Percentiles rank a stretch among this genome's conserved stretches.
phyloP scores from a whole-genome alignment of 1,284 basidiomycete species.

The Fomitopsis palustris region DNA sequence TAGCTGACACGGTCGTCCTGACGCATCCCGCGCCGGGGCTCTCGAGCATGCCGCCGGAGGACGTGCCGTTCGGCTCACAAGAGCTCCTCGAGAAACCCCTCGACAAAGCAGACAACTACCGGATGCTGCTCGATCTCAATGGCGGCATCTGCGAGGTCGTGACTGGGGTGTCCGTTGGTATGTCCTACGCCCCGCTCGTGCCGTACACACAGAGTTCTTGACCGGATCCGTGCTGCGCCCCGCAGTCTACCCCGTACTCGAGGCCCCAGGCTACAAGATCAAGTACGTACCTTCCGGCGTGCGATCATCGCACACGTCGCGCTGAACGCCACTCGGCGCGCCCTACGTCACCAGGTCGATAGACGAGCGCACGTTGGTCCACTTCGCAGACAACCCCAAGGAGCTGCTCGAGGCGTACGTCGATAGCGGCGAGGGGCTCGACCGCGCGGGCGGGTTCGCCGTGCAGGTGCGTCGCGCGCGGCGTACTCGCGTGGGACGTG shows the following conservation, averaged over 20 bases:
- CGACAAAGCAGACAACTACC: slow-evolving; percentile 79
- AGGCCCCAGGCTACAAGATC: slow-evolving; percentile 83
- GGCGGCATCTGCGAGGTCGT: slow-evolving; percentile 88
- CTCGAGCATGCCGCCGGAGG: slow-evolving; percentile 45
- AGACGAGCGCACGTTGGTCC: slow-evolving; percentile 78
- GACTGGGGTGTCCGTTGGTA: slow-evolving; percentile 82
- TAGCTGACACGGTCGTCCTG: slow-evolving; percentile 90
- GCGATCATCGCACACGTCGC: background rate
- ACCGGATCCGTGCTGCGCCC: background rate
- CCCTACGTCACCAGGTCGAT: slow-evolving; percentile 57
- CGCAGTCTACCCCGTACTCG: slow-evolving; percentile 78
- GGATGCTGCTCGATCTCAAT: slow-evolving; percentile 87
- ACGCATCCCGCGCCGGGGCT: slow-evolving; percentile 67
- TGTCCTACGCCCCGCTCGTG: slow-evolving; percentile 18
- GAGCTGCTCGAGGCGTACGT: slow-evolving; percentile 81
- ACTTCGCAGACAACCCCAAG: slow-evolving; percentile 72
- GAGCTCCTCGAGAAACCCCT: slow-evolving; percentile 89
- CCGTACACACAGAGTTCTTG: background rate
- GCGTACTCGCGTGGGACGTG: background rate
- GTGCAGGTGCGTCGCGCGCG: slow-evolving; percentile 62
- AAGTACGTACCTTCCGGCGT: slow-evolving; percentile 44
- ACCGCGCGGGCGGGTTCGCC: slow-evolving; percentile 93
- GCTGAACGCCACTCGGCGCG: background rate
- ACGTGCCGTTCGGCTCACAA: slow-evolving; percentile 45
- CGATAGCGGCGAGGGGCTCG: slow-evolving; percentile 84